A percentile compares a stretch with the other conserved stretches of the same genome.
Evolutionary conservation across 805 yeast genomes (phyloP).

Genomic region (Metschnikowia orientalis): DNA sequence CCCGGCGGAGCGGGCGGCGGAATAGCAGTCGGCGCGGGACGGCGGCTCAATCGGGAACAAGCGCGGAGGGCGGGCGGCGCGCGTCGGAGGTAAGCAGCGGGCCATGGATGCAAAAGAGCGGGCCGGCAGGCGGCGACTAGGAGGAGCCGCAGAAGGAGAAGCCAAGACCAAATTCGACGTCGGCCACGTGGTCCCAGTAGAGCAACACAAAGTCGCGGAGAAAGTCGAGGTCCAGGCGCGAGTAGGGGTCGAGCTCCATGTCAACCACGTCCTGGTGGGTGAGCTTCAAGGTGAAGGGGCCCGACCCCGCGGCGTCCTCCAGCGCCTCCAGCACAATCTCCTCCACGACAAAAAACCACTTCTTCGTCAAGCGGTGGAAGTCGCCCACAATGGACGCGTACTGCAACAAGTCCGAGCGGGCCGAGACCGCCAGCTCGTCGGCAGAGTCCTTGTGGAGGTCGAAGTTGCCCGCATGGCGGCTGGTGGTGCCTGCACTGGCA

Average conservation of each 20-base stretch:
- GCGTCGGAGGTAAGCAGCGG: neutral
- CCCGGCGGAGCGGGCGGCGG: no score
- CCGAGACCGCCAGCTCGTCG: constrained; percentile 6
- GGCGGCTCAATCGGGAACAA: no score
- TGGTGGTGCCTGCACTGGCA: constrained; percentile 76
- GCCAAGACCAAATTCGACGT: constrained; percentile 34
- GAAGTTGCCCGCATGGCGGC: constrained; percentile 14
- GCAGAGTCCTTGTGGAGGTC: constrained; percentile 3
- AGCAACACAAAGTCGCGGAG: constrained; percentile 30
- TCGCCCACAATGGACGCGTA: constrained; percentile 31
- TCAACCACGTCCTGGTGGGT: constrained; percentile 40
- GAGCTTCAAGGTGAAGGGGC: constrained; percentile 25
- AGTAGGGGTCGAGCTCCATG: constrained; percentile 42
- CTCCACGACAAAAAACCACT: constrained; percentile 34
- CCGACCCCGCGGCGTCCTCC: constrained; percentile 12
- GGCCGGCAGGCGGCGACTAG: neutral
- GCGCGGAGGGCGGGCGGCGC: no score
- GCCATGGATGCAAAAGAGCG: constrained; percentile 25
- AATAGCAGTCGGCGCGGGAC: no score
- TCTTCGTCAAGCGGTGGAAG: constrained; percentile 37
- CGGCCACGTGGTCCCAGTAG: constrained; percentile 31
- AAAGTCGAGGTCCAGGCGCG: constrained; percentile 34
- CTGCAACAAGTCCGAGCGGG: constrained; percentile 9
- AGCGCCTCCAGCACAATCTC: constrained; percentile 32
- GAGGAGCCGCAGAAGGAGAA: constrained; percentile 27